A percentile compares a stretch with the other conserved stretches of the same genome.
phyloP scores from a whole-genome alignment of 768 basidiomycete genomes.

The Chlorophyllum brunneum region DNA sequence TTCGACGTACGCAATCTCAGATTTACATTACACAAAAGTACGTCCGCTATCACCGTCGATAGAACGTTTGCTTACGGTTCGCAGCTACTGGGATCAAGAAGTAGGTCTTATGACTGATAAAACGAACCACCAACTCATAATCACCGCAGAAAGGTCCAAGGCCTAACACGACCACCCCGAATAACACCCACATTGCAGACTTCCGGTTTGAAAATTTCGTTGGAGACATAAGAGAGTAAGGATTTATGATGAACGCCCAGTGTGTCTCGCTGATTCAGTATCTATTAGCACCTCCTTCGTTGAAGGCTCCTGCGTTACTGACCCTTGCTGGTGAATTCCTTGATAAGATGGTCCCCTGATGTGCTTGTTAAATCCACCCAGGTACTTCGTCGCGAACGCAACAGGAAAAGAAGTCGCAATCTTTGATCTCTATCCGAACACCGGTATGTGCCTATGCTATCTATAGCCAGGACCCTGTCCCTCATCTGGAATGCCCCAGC shows the following conservation, averaged over 20 bases:
- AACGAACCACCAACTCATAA: not conserved
- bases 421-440: slow-evolving; percentile 54
- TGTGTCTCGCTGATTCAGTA: not conserved
- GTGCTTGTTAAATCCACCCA: slow-evolving; percentile 3
- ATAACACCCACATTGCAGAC: slow-evolving; percentile 54
- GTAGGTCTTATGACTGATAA: slow-evolving; percentile 23
- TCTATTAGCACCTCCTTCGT: slow-evolving; percentile 37
- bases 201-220: slow-evolving; percentile 52
- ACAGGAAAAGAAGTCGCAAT: slow-evolving; percentile 59
- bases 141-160: slow-evolving; percentile 32
- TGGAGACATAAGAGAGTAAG: slow-evolving; percentile 48
- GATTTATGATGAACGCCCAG: not conserved
- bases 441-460: slow-evolving; percentile 30
- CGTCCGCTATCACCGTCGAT: slow-evolving; percentile 8
- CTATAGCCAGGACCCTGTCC: not conserved
- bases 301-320: slow-evolving; percentile 54
- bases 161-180: slow-evolving; percentile 39
- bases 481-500: slow-evolving; percentile 26
- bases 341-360: not conserved
- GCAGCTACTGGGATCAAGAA: slow-evolving; percentile 61
- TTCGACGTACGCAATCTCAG: slow-evolving; percentile 22
- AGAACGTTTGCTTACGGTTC: not conserved
- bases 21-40: slow-evolving; percentile 65
- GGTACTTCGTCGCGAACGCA: slow-evolving; percentile 46
- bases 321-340: slow-evolving; percentile 49